Conservation (phyloP, 306 rosid genomes). For the Fagus sylvatica region DNA sequence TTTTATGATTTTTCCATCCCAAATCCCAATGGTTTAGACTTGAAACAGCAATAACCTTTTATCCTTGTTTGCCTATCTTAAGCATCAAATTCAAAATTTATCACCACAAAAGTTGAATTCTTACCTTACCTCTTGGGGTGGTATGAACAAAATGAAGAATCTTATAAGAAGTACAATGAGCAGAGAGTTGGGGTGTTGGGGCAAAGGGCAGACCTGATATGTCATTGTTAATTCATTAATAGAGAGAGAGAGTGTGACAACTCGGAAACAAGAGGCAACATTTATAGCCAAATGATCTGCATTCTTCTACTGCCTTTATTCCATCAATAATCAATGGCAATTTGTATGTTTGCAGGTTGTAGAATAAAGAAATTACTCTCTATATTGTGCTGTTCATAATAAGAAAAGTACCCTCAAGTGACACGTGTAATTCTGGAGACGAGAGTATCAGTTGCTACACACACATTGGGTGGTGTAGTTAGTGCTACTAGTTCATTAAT, state of each 20-base stretch:
- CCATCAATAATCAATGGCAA: conserved; percentile 16
- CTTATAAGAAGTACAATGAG: not conserved
- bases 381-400: not conserved
- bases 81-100: no score
- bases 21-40: no score
- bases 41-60: no score
- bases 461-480: not conserved
- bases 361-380: not conserved
- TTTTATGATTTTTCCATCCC: no score
- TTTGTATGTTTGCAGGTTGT: not conserved
- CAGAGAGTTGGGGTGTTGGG: not conserved
- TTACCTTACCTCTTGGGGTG: no score
- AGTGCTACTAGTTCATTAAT: not conserved
- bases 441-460: not conserved
- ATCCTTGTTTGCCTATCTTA: no score
- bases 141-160: not conserved
- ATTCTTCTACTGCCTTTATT: conserved; percentile 27
- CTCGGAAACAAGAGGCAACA: conserved; percentile 4
- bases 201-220: not conserved
- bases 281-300: conserved; percentile 1
- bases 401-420: not conserved
- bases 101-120: no score
- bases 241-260: conserved; percentile 22
- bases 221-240: conserved; percentile 19
- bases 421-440: not conserved